Evolutionary conservation across 805 yeast genomes (phyloP).

Genomic region (Metschnikowia bowlesiae): DNA sequence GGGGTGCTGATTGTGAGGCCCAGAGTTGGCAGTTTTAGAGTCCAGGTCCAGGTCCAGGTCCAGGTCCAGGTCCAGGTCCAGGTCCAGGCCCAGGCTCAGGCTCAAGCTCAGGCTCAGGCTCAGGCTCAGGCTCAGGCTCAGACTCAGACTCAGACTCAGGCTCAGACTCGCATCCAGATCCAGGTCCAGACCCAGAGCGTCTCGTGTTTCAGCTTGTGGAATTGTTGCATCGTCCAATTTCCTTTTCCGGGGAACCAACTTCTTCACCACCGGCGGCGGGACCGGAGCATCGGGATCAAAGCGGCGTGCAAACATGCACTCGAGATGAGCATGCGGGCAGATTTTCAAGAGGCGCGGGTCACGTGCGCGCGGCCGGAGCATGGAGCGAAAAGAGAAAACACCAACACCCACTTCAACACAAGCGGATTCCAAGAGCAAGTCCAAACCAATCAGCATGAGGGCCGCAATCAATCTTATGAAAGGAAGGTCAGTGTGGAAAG

Average conservation of each 20-base stretch:
- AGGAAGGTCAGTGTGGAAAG: slow-evolving; percentile 46
- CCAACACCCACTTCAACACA: background rate
- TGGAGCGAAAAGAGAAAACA: background rate
- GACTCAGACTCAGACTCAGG: slow-evolving; percentile 2
- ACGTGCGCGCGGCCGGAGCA: slow-evolving; percentile 3
- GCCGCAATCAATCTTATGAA: slow-evolving; percentile 28
- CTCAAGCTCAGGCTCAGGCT: slow-evolving; percentile 13
- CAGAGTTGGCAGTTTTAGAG: slow-evolving; percentile 10
- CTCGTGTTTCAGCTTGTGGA: background rate
- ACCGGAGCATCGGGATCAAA: slow-evolving; percentile 47
- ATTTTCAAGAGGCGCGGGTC: slow-evolving; percentile 3
- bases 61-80: background rate
- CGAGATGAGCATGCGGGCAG: slow-evolving; percentile 4
- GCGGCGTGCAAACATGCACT: slow-evolving; percentile 58
- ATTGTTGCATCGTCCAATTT: slow-evolving; percentile 9
- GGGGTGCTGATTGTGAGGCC: slow-evolving; percentile 9
- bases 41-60: slow-evolving; percentile 3
- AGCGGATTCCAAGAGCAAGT: background rate
- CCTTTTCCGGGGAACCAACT: slow-evolving; percentile 17
- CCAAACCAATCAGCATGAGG: slow-evolving; percentile 24
- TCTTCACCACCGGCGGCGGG: slow-evolving; percentile 9
- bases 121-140: background rate
- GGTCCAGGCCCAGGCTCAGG: background rate
- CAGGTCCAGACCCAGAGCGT: background rate
- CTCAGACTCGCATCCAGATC: background rate